phyloP scores from a whole-genome alignment of 257 asterid species.

The Nicotiana noctiflora region DNA sequence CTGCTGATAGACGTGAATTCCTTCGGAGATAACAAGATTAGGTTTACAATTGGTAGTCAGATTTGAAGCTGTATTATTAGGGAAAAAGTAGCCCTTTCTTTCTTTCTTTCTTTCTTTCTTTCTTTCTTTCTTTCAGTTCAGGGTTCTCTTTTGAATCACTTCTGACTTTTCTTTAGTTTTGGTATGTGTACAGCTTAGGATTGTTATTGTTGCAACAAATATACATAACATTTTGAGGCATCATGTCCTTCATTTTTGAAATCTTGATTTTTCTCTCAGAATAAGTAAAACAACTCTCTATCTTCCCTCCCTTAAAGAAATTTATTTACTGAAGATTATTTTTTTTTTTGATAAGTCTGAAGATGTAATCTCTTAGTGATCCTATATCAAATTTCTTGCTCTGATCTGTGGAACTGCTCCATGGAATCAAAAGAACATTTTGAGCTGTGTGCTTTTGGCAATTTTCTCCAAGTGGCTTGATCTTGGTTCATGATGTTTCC shows the following conservation, averaged over 20 bases:
- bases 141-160: constrained; percentile 45
- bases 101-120: constrained; percentile 49
- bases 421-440: constrained; percentile 1
- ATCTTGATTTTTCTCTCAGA: background rate
- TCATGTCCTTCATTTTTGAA: constrained; percentile 11
- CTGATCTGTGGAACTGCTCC: background rate
- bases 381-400: background rate
- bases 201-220: constrained; percentile 34
- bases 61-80: constrained; percentile 49
- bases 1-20: constrained; percentile 33
- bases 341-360: background rate
- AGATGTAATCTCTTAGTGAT: background rate
- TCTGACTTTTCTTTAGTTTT: constrained; percentile 29
- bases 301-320: background rate
- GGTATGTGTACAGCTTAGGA: constrained; percentile 67
- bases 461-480: background rate
- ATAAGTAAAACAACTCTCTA: background rate
- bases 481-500: background rate
- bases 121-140: constrained; percentile 46
- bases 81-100: constrained; percentile 45
- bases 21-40: constrained; percentile 23
- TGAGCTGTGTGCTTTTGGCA: background rate
- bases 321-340: background rate
- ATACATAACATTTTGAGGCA: constrained; percentile 28
- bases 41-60: constrained; percentile 37